Base-by-base conservation (phyloP, 805 yeast species). In the Starmera amethionina region DNA sequence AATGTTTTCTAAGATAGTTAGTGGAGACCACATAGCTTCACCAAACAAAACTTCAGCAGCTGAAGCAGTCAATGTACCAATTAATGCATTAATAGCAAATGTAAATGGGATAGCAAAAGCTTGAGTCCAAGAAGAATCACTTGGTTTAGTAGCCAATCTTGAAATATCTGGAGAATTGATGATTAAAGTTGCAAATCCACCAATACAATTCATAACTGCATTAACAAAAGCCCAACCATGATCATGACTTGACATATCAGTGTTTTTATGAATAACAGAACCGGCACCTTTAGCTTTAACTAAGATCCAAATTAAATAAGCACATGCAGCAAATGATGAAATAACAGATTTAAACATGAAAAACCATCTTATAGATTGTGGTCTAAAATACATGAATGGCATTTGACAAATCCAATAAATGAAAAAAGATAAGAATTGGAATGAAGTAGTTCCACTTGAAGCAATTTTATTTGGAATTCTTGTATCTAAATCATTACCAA, bases 81-180 rank as follows among this genome's bases (percentile, higher is more conserved):
- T 79, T 49, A 88, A 68, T 4, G 94, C 81, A 30, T 95, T 87
- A 43, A 86, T 52, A 5, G 88, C 81, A 62, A 85, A 87, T 50
- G 84, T 73, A 18, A 82, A 44, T 31, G 96, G 95, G 45, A 88
- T 76, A 2, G 90, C 68, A 32, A 82, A 54, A 34, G 68, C 54
- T 58, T 79, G 87, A 2, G 86, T 71, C 59, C 70, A 66, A 14
- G 67, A 52, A 4, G 80, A 69, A 16, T 75, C 64, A 35, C 51
- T 59, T 39, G 72, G 67, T 18, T 76, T 77, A 46, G 68, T 72
- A 9, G 95, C 82, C 62, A 86, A 81, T 60, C 96, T 75, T 19
- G 95, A 72, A 60, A 87, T 86, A 66, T 87, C 96, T 2, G 96
- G 94, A 12, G 93, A 84, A 62, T 87, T 87, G 39, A 82, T 73